Conservation (phyloP, 768 basidiomycete species). For the Suillus hirtellus region DNA sequence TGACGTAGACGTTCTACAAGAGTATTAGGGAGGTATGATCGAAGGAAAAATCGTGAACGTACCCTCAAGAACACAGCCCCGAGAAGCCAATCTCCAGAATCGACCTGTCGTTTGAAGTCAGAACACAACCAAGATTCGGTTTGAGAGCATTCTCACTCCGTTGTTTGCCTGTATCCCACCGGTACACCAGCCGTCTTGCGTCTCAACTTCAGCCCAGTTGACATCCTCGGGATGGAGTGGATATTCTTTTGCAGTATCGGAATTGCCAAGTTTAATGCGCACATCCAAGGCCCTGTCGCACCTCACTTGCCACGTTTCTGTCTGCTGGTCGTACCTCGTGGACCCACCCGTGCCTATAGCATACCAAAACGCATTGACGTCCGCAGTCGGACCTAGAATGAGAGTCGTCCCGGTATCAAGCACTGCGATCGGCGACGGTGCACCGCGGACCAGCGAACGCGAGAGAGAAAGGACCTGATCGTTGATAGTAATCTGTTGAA, state of each 20-base stretch:
- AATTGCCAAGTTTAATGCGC: constrained; percentile 45
- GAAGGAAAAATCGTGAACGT: constrained; percentile 14
- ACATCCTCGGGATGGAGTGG: constrained; percentile 52
- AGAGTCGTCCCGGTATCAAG: constrained; percentile 66
- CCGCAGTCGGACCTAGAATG: constrained; percentile 51
- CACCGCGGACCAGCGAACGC: constrained; percentile 43
- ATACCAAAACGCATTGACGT: constrained; percentile 55
- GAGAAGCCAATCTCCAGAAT: constrained; percentile 60
- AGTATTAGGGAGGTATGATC: constrained; percentile 12
- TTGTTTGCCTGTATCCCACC: constrained; percentile 59
- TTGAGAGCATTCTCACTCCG: constrained; percentile 30
- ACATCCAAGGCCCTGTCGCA: constrained; percentile 51
- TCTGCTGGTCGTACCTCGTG: constrained; percentile 35
- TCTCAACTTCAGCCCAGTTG: constrained; percentile 46
- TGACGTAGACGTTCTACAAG: constrained; percentile 53
- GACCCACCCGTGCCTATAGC: constrained; percentile 43
- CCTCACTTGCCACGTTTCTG: constrained; percentile 48
- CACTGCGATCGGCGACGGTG: constrained; percentile 50
- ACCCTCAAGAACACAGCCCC: constrained; percentile 61
- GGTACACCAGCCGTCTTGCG: constrained; percentile 49
- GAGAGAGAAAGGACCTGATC: constrained; percentile 42
- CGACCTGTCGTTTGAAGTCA: constrained; percentile 34
- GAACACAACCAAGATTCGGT: not conserved
- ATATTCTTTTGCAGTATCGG: constrained; percentile 36
- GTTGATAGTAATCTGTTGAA: constrained; percentile 47